These are phyloP conservation scores for Nicotiana rustica DNA, from an alignment of 305 asterid genomes.

Conservation along the genomic window DNA sequence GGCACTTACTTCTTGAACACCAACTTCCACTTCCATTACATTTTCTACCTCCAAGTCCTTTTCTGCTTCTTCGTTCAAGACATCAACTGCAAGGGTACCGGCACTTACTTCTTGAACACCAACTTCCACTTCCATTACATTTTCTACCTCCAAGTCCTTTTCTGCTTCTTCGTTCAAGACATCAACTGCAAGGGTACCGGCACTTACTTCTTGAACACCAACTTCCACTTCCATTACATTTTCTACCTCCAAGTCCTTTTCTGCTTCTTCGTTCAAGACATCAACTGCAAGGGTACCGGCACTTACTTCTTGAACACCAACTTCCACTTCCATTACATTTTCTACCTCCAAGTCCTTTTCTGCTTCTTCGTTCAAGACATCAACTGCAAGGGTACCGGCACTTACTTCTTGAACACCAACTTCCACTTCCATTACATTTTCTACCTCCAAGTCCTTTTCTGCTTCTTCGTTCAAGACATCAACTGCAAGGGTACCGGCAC, in stretches of 20 bases:
- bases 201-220: neutral
- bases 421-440: neutral
- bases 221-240: neutral
- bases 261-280: constrained; percentile 39
- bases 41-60: constrained; percentile 33
- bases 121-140: neutral
- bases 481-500: constrained; percentile 42
- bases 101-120: neutral
- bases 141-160: constrained; percentile 35
- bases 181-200: constrained; percentile 43
- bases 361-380: constrained; percentile 37
- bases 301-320: neutral
- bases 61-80: constrained; percentile 38
- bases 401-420: neutral
- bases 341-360: constrained; percentile 38
- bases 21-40: neutral
- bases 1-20: neutral
- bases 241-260: constrained; percentile 35
- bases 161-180: constrained; percentile 39
- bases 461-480: constrained; percentile 36
- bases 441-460: constrained; percentile 39
- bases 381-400: constrained; percentile 43
- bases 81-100: constrained; percentile 44
- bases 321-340: neutral
- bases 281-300: constrained; percentile 43